phyloP scores from a whole-genome alignment of 352 stramenopile genomes.

The Globisporangium lucens region DNA sequence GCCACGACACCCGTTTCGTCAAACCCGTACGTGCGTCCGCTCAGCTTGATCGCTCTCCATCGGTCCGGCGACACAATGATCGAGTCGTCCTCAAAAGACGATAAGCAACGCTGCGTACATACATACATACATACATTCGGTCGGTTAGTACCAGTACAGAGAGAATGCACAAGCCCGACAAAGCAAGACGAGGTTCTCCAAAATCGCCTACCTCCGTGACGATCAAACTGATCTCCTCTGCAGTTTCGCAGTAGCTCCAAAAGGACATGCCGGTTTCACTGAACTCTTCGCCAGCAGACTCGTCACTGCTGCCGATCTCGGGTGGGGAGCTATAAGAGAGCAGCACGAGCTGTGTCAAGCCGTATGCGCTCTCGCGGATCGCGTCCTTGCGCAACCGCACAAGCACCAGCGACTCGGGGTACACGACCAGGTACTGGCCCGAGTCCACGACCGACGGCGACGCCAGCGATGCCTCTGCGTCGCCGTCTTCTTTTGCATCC shows the following conservation, averaged over 20 bases:
- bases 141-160: background rate
- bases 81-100: slow-evolving; percentile 65
- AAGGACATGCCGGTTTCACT: slow-evolving; percentile 42
- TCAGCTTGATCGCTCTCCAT: slow-evolving; percentile 85
- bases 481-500: background rate
- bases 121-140: background rate
- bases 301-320: background rate
- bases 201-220: slow-evolving; percentile 46
- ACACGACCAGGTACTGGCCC: slow-evolving; percentile 80
- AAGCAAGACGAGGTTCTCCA: background rate
- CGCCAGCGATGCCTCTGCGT: background rate
- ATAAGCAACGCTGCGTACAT: slow-evolving; percentile 35
- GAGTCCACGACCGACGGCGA: slow-evolving; percentile 43
- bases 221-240: slow-evolving; percentile 82
- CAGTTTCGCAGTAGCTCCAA: slow-evolving; percentile 85
- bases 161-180: background rate
- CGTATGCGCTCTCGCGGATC: slow-evolving; percentile 68
- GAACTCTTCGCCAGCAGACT: background rate
- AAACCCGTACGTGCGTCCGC: slow-evolving; percentile 76
- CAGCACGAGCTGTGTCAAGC: slow-evolving; percentile 76
- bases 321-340: slow-evolving; percentile 30
- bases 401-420: slow-evolving; percentile 71
- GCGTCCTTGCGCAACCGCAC: slow-evolving; percentile 75
- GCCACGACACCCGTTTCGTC: slow-evolving; percentile 85
- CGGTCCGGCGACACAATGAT: slow-evolving; percentile 82